These are phyloP conservation scores for Colletotrichum tofieldiae DNA, from an alignment of 2,329 filamentous ascomycete species.

Conservation along the genomic window DNA sequence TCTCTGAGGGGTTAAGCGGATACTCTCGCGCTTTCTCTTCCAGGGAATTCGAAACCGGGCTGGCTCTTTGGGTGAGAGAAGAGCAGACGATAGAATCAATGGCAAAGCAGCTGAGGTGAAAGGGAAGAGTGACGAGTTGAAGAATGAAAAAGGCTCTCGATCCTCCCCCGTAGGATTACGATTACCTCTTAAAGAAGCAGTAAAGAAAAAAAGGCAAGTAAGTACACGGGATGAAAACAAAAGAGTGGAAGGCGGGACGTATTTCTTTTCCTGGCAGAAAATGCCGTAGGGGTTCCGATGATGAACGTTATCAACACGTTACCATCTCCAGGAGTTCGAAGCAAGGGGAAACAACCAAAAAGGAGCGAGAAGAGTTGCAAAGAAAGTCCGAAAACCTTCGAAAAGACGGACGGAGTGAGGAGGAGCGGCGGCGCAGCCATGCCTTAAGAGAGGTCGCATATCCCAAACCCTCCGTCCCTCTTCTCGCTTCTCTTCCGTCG, in stretches of 20 bases:
- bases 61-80: background rate
- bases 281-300: background rate
- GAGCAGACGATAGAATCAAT: background rate
- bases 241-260: slow-evolving; percentile 9
- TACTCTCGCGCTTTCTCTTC: background rate
- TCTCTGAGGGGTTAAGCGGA: background rate
- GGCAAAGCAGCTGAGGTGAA: background rate
- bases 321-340: background rate
- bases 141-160: slow-evolving; percentile 15
- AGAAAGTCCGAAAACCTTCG: slow-evolving; percentile 23
- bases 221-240: background rate
- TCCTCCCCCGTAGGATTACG: slow-evolving; percentile 35
- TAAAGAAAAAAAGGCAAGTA: background rate
- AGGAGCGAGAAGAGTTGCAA: slow-evolving; percentile 22
- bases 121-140: background rate
- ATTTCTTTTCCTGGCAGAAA: background rate
- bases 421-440: slow-evolving; percentile 23
- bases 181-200: slow-evolving; percentile 21
- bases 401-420: background rate
- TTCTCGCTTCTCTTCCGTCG: background rate
- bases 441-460: slow-evolving; percentile 38
- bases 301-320: slow-evolving; percentile 36
- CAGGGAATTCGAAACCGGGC: slow-evolving; percentile 1
- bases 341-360: background rate
- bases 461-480: slow-evolving; percentile 1